A percentile compares a stretch with the other conserved stretches of the same genome.
Conservation (phyloP, 2,329 filamentous ascomycete species). For the Fusarium equiseti region DNA sequence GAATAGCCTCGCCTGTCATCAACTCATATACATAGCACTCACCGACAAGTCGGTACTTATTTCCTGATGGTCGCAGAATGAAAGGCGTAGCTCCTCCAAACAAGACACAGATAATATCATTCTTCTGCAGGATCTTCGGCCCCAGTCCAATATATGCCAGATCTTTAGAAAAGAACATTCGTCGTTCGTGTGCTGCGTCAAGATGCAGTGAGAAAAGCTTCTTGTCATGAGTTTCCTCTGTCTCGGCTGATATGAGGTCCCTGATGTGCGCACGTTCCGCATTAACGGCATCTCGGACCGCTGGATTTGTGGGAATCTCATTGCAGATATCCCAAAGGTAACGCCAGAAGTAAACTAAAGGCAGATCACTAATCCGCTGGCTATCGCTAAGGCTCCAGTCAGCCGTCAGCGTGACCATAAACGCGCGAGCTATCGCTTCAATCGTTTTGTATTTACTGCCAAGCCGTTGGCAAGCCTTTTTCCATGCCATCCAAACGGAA, state of each 20-base stretch:
- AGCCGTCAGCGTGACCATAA: background rate
- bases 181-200: background rate
- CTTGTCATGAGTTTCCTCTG: fast-evolving
- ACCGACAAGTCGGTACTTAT: background rate
- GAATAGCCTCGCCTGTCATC: background rate
- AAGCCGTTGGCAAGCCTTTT: fast-evolving
- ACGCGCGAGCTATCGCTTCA: background rate
- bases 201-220: background rate
- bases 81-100: background rate
- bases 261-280: background rate
- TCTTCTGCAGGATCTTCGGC: background rate
- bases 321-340: background rate
- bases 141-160: background rate
- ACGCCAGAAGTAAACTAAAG: background rate
- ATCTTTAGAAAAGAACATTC: background rate
- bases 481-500: background rate
- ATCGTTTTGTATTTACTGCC: background rate
- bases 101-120: background rate
- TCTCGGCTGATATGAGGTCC: fast-evolving
- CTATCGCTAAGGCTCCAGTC: background rate
- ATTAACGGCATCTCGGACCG: fast-evolving
- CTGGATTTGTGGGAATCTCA: background rate
- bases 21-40: background rate
- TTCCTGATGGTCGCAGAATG: background rate
- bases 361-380: background rate